Evolutionary conservation across 2,329 filamentous ascomycete genomes (phyloP).

Genomic region (Xylariaceae sp.): DNA sequence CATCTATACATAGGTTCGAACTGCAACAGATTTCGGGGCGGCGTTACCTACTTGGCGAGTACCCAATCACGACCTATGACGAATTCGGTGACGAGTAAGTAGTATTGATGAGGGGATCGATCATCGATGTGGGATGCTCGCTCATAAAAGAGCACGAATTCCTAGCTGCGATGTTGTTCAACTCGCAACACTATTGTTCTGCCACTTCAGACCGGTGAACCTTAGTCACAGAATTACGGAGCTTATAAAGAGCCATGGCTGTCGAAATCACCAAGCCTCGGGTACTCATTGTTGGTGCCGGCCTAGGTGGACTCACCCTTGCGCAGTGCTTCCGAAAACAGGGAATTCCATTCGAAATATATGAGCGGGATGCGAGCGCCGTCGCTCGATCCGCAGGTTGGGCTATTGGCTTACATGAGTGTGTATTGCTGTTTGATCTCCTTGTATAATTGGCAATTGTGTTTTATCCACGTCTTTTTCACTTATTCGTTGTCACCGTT

Average conservation of each 20-base stretch:
- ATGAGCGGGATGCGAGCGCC: slow-evolving; percentile 17
- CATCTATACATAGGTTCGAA: too few relatives aligned
- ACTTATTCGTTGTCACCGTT: background rate
- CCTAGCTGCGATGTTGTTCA: background rate
- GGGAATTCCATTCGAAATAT: slow-evolving; percentile 22
- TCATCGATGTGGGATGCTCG: too few relatives aligned
- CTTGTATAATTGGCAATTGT: background rate
- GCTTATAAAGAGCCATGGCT: slow-evolving; percentile 3
- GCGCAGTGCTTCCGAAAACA: slow-evolving; percentile 26
- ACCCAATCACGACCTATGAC: too few relatives aligned
- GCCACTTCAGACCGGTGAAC: too few relatives aligned
- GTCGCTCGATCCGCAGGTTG: slow-evolving; percentile 21
- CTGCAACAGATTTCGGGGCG: too few relatives aligned
- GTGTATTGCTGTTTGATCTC: background rate
- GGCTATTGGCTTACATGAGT: slow-evolving; percentile 27
- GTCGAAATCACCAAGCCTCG: slow-evolving; percentile 9
- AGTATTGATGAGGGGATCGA: too few relatives aligned
- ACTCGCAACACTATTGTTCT: background rate
- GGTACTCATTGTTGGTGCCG: slow-evolving; percentile 24
- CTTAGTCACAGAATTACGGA: too few relatives aligned
- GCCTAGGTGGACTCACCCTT: slow-evolving; percentile 23
- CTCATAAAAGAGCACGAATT: too few relatives aligned
- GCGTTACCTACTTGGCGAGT: too few relatives aligned
- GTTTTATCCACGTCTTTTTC: background rate
- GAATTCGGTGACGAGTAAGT: too few relatives aligned